Base-by-base conservation (phyloP, 129 eudicot species). In the Centella asiatica region DNA sequence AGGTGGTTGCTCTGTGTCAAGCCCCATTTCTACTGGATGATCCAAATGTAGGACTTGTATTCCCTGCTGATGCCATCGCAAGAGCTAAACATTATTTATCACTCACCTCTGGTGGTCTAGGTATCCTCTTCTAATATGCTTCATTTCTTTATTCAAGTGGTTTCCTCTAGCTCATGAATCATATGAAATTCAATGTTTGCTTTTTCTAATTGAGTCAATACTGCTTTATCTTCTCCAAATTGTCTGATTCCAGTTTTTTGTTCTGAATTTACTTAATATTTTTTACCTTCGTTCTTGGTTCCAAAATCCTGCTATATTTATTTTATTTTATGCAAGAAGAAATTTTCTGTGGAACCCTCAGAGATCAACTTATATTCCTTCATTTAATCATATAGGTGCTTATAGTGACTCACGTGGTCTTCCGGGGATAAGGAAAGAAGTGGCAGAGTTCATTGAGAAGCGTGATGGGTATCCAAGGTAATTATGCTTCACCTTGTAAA, bases 391-490 rank as follows among this genome's bases (percentile, higher is more conserved):
- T 68, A 62, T 71, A 92, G 99, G 99, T 74, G 99, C 99, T 49
- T 93, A 93, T 71, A 93, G 99, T 71, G 99, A 93, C 76, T 88
- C 99, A 39, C 94, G 99, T 59, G 99, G 99, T 44, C 73, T 88
- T 73, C 96, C 96, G 69, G 99, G 99, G 60, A 65, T 93, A 68
- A 83, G 99, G 81, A 88, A 85, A 72, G 99, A 93, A 81, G 87
- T 85, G 53, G 95, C 99, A 14, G 96, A 85, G 52, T 93, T 93
- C 74, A 93, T 93, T 31, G 83, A 77, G 75, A 87, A 82, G 73
- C 95, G 99, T 75, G 99, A 93, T 80, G 96, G 96, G 51, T 93
- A 93, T 81, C 99, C 99, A 64, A 93, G 96, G 96, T 88, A 73
- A 56, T 42, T 27, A 19, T 45, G 46, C 39, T 45, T 31, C 22